These are phyloP conservation scores for Malassezia furfur DNA, from an alignment of 1,284 basidiomycete genomes.

Conservation along the genomic window DNA sequence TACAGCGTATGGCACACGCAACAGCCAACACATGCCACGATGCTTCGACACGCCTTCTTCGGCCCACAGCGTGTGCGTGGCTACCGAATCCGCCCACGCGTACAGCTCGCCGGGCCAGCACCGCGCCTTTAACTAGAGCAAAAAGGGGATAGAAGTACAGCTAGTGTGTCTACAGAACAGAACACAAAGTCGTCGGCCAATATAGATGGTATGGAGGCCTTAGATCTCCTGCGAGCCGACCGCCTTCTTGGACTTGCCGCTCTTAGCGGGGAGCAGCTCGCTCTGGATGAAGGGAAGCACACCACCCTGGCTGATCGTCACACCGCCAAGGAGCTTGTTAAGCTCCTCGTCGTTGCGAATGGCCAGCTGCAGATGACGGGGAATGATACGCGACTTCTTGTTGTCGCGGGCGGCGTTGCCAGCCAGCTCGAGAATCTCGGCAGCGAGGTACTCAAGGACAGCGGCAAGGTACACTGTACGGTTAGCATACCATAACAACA, in stretches of 20 bases:
- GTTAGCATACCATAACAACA: conserved; percentile 26
- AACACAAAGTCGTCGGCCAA: conserved; percentile 5
- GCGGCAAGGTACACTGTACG: conserved; percentile 70
- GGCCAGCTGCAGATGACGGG: conserved; percentile 77
- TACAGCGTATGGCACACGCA: conserved; percentile 16
- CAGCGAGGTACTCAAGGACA: conserved; percentile 71
- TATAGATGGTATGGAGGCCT: conserved; percentile 15
- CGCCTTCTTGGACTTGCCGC: conserved; percentile 52
- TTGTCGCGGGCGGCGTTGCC: conserved; percentile 64
- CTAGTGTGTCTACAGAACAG: conserved; percentile 10
- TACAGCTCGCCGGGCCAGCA: background rate
- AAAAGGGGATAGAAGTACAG: conserved; percentile 18
- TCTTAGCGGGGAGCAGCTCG: conserved; percentile 63
- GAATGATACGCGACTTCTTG: conserved; percentile 81
- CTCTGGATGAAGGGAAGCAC: conserved; percentile 61
- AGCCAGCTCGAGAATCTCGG: conserved; percentile 77
- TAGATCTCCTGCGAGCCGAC: conserved; percentile 46
- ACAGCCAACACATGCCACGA: conserved; percentile 26
- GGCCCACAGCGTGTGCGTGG: background rate
- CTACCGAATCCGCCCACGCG: background rate
- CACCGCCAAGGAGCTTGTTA: conserved; percentile 68
- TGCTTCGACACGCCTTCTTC: conserved; percentile 31
- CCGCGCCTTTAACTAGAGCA: background rate
- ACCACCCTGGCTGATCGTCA: conserved; percentile 83
- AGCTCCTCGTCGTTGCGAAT: conserved; percentile 58